phyloP scores from a whole-genome alignment of 441 rosid genomes.

The Populus hybrid region DNA sequence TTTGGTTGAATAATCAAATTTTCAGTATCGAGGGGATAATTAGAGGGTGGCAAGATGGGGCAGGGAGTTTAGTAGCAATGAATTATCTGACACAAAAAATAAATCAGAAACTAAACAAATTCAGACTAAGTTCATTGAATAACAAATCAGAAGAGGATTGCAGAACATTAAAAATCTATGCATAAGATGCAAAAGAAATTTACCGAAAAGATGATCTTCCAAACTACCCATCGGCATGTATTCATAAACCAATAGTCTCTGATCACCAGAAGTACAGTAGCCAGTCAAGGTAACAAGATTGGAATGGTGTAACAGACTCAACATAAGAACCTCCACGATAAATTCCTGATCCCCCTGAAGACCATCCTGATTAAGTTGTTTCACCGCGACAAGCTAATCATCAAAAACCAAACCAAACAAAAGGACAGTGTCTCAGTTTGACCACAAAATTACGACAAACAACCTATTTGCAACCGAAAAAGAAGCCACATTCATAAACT shows the following conservation, averaged over 20 bases:
- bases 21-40: background rate
- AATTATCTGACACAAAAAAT: background rate
- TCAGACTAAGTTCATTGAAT: too few species aligned
- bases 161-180: background rate
- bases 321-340: constrained; percentile 91
- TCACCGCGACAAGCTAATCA: constrained; percentile 81
- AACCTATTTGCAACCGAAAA: background rate
- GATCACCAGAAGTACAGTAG: constrained; percentile 91
- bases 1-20: background rate
- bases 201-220: constrained; percentile 94
- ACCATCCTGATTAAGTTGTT: constrained; percentile 79
- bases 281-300: constrained; percentile 85
- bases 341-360: constrained; percentile 87
- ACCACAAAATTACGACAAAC: background rate
- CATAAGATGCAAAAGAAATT: constrained; percentile 3
- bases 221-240: constrained; percentile 90
- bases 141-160: background rate
- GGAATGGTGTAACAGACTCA: constrained; percentile 77
- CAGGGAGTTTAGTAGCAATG: background rate
- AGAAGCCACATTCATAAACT: background rate
- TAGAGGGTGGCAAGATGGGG: background rate
- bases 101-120: background rate
- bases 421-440: background rate
- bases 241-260: constrained; percentile 86
- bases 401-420: constrained; percentile 7